Conservation (phyloP, 306 rosid genomes). For the Pterocarpus santalinus region DNA sequence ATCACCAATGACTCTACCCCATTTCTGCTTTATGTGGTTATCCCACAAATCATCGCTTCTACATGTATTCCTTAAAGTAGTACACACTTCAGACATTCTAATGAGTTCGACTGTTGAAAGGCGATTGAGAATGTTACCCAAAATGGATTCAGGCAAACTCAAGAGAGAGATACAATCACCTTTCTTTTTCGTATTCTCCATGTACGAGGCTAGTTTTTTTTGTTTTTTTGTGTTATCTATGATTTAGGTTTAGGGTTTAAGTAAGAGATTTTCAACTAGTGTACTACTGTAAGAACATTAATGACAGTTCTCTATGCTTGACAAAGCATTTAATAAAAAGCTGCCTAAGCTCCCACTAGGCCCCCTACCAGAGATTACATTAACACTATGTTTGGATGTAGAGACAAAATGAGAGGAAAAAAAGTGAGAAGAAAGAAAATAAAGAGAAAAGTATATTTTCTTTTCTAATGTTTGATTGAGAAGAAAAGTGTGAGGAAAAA, state of each 20-base stretch:
- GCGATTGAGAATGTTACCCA: conserved; percentile 60
- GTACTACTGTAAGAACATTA: too few relatives aligned
- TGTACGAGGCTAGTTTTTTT: conserved; percentile 36
- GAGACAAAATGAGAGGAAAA: too few relatives aligned
- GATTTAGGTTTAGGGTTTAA: not conserved
- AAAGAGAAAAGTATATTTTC: too few relatives aligned
- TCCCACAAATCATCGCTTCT: conserved; percentile 69
- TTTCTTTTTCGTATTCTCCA: conserved; percentile 47
- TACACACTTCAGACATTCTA: conserved; percentile 62
- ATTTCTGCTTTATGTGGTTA: conserved; percentile 62
- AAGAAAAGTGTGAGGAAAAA: too few relatives aligned
- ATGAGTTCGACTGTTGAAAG: conserved; percentile 71
- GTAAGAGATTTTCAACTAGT: too few relatives aligned
- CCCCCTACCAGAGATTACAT: not conserved
- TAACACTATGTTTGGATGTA: too few relatives aligned
- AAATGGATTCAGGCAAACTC: conserved; percentile 69
- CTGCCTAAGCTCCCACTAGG: not conserved
- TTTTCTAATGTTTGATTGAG: too few relatives aligned
- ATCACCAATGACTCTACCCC: conserved; percentile 65
- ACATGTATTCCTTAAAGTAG: conserved; percentile 59
- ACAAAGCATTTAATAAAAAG: too few relatives aligned
- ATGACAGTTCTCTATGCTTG: too few relatives aligned
- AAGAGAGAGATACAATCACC: conserved; percentile 48
- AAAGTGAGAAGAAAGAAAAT: too few relatives aligned
- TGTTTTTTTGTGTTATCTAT: conserved; percentile 13